These are phyloP conservation scores for Chaetoceros muelleri DNA, from an alignment of 108 stramenopile genomes.

Conservation along the genomic window DNA sequence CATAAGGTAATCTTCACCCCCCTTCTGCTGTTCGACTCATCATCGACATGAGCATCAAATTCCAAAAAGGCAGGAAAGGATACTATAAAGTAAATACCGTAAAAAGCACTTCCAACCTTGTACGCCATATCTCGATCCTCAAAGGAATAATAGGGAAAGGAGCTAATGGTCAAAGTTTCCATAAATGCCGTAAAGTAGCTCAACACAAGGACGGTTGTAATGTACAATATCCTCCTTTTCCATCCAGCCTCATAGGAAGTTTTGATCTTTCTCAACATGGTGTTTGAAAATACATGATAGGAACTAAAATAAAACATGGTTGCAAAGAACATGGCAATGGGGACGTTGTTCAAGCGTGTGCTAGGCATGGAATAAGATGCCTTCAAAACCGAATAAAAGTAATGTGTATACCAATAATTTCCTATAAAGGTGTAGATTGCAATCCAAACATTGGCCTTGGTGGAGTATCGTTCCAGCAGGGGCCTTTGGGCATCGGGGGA, in stretches of 20 bases:
- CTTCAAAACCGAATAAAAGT: slow-evolving; percentile 94
- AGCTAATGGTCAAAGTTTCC: slow-evolving; percentile 92
- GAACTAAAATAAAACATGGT: slow-evolving; percentile 96
- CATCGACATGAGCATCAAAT: slow-evolving; percentile 61
- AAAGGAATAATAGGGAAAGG: slow-evolving; percentile 94
- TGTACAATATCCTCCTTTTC: slow-evolving; percentile 41
- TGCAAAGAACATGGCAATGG: slow-evolving; percentile 85
- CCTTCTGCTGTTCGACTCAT: slow-evolving; percentile 3
- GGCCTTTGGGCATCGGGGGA: slow-evolving; percentile 65
- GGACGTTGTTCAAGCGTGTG: slow-evolving; percentile 93
- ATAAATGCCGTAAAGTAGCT: slow-evolving; percentile 94
- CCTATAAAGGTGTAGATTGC: slow-evolving; percentile 92
- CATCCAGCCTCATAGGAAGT: slow-evolving; percentile 32
- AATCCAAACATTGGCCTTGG: slow-evolving; percentile 90
- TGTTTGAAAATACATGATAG: slow-evolving; percentile 91
- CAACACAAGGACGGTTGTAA: slow-evolving; percentile 35
- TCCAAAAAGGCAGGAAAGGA: slow-evolving; percentile 88
- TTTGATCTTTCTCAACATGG: slow-evolving; percentile 70
- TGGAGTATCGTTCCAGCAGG: slow-evolving; percentile 59
- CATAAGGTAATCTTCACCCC: slow-evolving; percentile 41
- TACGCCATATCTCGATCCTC: slow-evolving; percentile 76
- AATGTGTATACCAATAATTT: slow-evolving; percentile 88
- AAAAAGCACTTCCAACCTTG: slow-evolving; percentile 73
- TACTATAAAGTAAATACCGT: slow-evolving; percentile 98
- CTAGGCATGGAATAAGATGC: slow-evolving; percentile 93